Conservation (phyloP, 257 asterid species). For the Paraleonurus japonicus region DNA sequence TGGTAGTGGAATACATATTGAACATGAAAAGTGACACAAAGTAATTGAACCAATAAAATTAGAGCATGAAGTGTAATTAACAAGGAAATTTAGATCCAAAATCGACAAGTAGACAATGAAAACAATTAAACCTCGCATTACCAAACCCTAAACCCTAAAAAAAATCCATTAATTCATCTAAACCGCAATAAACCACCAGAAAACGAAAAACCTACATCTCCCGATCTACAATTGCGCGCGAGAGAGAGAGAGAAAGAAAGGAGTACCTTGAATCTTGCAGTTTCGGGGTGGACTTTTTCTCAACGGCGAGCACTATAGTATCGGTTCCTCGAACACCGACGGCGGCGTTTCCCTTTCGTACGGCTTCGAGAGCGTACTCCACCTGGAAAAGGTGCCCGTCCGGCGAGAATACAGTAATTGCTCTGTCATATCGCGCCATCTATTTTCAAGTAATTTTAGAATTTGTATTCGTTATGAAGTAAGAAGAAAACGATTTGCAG, state of each 20-base stretch:
- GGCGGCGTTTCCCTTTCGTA: conserved; percentile 94
- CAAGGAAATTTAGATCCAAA: conserved; percentile 3
- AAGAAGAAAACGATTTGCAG: conserved; percentile 10
- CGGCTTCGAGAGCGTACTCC: conserved; percentile 97
- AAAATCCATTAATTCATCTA: background rate
- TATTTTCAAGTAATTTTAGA: background rate
- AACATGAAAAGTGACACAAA: too few relatives aligned
- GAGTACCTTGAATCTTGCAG: conserved; percentile 85
- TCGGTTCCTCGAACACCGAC: conserved; percentile 95
- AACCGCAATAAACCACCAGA: conserved; percentile 13
- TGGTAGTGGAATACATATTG: too few relatives aligned
- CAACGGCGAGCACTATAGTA: conserved; percentile 88
- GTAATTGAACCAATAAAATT: too few relatives aligned
- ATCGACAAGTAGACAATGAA: background rate
- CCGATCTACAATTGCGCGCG: conserved; percentile 22
- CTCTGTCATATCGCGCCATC: conserved; percentile 96
- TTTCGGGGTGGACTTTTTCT: conserved; percentile 93
- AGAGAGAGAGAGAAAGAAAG: background rate
- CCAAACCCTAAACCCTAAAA: conserved; percentile 29
- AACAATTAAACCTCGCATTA: conserved; percentile 5
- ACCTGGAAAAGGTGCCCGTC: conserved; percentile 97
- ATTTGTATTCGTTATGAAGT: background rate
- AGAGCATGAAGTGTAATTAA: too few relatives aligned
- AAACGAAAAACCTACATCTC: background rate
- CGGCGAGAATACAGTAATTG: conserved; percentile 94